phyloP scores from a whole-genome alignment of 345 rosid species.

The Gossypium mustelinum region DNA sequence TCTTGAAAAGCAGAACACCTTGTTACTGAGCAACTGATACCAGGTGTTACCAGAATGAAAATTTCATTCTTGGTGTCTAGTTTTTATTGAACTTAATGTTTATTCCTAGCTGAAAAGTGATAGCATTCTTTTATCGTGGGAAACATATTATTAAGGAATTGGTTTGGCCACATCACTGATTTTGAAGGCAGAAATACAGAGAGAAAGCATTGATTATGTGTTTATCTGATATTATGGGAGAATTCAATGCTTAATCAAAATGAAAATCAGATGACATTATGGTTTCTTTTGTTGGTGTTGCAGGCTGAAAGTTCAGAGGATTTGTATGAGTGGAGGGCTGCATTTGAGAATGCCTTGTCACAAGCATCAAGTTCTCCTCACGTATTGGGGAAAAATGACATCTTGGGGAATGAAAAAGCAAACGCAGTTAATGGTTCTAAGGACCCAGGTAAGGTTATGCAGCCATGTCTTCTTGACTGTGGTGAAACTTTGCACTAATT shows the following conservation, averaged over 20 bases:
- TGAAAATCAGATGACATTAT: slow-evolving; percentile 12
- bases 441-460: slow-evolving; percentile 35
- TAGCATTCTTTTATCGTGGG: not conserved
- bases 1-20: no score
- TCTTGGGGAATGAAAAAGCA: slow-evolving; percentile 60
- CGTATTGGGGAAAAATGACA: slow-evolving; percentile 77
- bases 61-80: not conserved
- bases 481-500: not conserved
- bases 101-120: not conserved
- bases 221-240: not conserved
- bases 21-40: not conserved
- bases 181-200: not conserved
- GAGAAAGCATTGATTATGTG: not conserved
- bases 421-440: slow-evolving; percentile 42
- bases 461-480: not conserved
- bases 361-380: slow-evolving; percentile 77
- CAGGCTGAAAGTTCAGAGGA: slow-evolving; percentile 90
- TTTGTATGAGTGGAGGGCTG: slow-evolving; percentile 83
- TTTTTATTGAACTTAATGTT: not conserved
- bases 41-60: not conserved
- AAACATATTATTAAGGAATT: slow-evolving; percentile 1
- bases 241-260: not conserved
- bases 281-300: slow-evolving; percentile 15
- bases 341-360: slow-evolving; percentile 81
- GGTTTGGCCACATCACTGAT: not conserved